phyloP scores from a whole-genome alignment of 2,329 filamentous ascomycete species.

The Aspergillus tanneri region DNA sequence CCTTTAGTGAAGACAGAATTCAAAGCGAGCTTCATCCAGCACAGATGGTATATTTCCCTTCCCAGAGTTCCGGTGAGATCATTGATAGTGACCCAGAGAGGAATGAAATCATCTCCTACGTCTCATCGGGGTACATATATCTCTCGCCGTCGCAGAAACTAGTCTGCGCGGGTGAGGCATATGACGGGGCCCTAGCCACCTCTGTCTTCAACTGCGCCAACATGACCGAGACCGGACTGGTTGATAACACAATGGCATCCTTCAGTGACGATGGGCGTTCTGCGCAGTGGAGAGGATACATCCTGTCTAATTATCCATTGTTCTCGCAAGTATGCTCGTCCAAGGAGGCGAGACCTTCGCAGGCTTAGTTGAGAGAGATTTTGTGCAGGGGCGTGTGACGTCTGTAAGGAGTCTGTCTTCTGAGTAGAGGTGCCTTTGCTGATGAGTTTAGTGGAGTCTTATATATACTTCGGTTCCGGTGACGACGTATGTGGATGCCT shows the following conservation, averaged over 20 bases:
- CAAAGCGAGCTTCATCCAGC: constrained; percentile 38
- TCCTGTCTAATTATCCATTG: constrained; percentile 42
- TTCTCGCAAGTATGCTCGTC: constrained; percentile 30
- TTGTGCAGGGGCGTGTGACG: constrained; percentile 11
- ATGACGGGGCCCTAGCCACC: constrained; percentile 27
- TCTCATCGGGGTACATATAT: constrained; percentile 37
- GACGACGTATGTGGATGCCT: constrained; percentile 37
- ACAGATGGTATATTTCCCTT: constrained; percentile 36
- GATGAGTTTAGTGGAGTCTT: constrained; percentile 37
- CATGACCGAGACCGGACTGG: constrained; percentile 34
- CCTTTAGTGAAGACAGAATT: constrained; percentile 35
- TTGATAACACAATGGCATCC: constrained; percentile 38
- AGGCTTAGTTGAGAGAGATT: constrained; percentile 18
- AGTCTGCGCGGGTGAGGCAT: constrained; percentile 36
- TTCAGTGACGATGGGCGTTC: constrained; percentile 21
- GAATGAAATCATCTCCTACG: constrained; percentile 42
- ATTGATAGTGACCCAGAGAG: constrained; percentile 19
- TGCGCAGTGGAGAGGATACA: constrained; percentile 35
- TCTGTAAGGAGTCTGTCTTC: constrained; percentile 7
- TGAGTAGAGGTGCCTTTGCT: constrained; percentile 1
- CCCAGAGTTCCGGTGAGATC: background rate
- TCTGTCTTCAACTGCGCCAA: constrained; percentile 41
- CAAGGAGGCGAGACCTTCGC: constrained; percentile 20
- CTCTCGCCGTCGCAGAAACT: constrained; percentile 33
- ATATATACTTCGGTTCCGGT: constrained; percentile 40